Conservation (phyloP, 352 stramenopile species). For the Phytophthora brassicae region DNA sequence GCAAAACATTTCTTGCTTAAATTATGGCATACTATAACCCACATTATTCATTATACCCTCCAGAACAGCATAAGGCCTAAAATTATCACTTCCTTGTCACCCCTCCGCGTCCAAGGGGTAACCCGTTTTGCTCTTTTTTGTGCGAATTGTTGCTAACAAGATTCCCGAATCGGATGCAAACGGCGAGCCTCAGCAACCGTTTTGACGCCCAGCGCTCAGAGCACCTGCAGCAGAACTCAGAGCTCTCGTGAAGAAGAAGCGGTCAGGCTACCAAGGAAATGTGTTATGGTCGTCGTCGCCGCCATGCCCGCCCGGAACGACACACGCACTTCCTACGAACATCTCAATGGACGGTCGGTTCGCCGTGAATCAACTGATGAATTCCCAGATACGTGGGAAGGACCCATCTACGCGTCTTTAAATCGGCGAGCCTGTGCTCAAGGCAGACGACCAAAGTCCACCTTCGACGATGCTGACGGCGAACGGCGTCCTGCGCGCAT, state of each 20-base stretch:
- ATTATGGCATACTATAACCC: slow-evolving; percentile 15
- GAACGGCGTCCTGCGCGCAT: neutral
- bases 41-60: too few species aligned
- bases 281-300: neutral
- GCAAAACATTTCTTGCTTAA: neutral
- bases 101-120: too few species aligned
- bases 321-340: neutral
- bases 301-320: neutral
- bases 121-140: too few species aligned
- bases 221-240: slow-evolving; percentile 5
- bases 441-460: neutral
- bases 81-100: too few species aligned
- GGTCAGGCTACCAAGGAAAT: slow-evolving; percentile 7
- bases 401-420: too few species aligned
- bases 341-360: neutral
- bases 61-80: too few species aligned
- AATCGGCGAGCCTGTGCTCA: neutral
- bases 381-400: neutral
- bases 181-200: slow-evolving; percentile 10
- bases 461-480: slow-evolving; percentile 3
- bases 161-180: slow-evolving; percentile 13
- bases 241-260: slow-evolving; percentile 10
- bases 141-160: too few species aligned
- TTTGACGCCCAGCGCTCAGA: slow-evolving; percentile 4
- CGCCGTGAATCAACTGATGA: slow-evolving; percentile 1